A percentile compares a stretch with the other conserved stretches of the same genome.
Conservation (phyloP, 192 early-diverging fungal genomes). For the Diversispora epigaea region DNA sequence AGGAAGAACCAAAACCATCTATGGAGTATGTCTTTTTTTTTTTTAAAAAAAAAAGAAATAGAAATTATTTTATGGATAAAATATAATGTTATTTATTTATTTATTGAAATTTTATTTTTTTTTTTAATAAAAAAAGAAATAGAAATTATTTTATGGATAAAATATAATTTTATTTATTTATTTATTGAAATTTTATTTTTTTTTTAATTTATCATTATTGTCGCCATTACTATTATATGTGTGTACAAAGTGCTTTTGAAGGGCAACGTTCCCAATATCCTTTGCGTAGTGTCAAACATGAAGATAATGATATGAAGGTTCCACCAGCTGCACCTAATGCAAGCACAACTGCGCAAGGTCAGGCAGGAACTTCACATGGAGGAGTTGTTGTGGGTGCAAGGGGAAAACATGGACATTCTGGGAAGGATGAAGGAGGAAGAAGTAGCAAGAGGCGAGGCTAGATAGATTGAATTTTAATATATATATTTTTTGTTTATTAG, state of each 20-base stretch:
- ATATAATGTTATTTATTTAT: background rate
- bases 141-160: background rate
- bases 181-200: background rate
- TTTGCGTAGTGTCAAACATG: conserved; percentile 50
- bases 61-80: background rate
- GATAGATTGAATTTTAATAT: background rate
- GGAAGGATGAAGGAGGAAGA: conserved; percentile 20
- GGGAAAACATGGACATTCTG: conserved; percentile 14
- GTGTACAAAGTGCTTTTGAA: conserved; percentile 40
- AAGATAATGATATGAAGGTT: conserved; percentile 57
- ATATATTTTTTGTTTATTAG: background rate
- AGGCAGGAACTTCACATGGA: background rate
- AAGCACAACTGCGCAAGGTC: background rate
- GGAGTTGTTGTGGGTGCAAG: background rate
- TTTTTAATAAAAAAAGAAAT: background rate
- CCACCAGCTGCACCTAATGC: conserved; percentile 1
- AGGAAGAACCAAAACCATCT: conserved; percentile 65
- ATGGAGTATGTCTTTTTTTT: conserved; percentile 47
- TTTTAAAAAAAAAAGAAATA: conserved; percentile 1
- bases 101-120: background rate
- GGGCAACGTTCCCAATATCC: conserved; percentile 55
- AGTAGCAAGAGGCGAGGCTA: background rate
- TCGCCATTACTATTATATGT: too few species aligned
- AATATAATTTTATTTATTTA: background rate
- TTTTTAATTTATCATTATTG: too few species aligned